A percentile compares a stretch with the other conserved stretches of the same genome.
Evolutionary conservation across 2,329 filamentous ascomycete genomes (phyloP).

Genomic region (Tolypocladium ovalisporum): DNA sequence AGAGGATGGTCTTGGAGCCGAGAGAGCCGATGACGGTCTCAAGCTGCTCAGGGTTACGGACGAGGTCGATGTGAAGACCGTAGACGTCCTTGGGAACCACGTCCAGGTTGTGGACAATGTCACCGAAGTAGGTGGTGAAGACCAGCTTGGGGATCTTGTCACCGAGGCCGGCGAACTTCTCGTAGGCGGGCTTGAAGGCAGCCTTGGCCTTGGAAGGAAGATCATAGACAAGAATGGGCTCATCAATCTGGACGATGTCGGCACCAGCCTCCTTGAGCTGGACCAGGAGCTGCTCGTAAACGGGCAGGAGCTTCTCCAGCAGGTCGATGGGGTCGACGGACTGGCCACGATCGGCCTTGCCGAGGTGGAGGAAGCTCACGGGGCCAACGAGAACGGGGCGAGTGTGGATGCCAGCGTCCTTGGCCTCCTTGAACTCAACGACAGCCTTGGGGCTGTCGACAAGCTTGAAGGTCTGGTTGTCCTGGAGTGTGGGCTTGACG

Average conservation of each 20-base stretch:
- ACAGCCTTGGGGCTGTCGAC: slow-evolving; percentile 84
- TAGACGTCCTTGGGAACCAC: slow-evolving; percentile 70
- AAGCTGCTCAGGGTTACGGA: slow-evolving; percentile 97
- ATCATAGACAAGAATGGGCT: slow-evolving; percentile 94
- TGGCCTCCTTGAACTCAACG: slow-evolving; percentile 88
- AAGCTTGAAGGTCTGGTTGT: slow-evolving; percentile 95
- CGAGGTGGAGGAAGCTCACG: slow-evolving; percentile 94
- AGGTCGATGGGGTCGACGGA: slow-evolving; percentile 87
- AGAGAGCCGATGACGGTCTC: slow-evolving; percentile 73
- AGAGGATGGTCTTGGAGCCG: slow-evolving; percentile 81
- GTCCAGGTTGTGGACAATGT: slow-evolving; percentile 98
- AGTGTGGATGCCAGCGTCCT: slow-evolving; percentile 88
- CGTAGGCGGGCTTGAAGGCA: slow-evolving; percentile 96
- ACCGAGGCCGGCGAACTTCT: slow-evolving; percentile 70
- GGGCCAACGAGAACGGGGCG: slow-evolving; percentile 92
- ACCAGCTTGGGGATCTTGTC: slow-evolving; percentile 77
- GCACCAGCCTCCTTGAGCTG: slow-evolving; percentile 95
- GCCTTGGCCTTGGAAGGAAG: slow-evolving; percentile 82
- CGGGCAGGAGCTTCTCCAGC: slow-evolving; percentile 82
- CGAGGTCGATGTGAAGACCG: slow-evolving; percentile 88
- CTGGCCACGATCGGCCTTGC: slow-evolving; percentile 95
- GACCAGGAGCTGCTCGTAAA: slow-evolving; percentile 86
- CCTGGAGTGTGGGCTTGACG: slow-evolving; percentile 96
- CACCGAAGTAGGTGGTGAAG: slow-evolving; percentile 96
- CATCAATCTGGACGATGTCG: slow-evolving; percentile 95